phyloP scores from a whole-genome alignment of 1,284 basidiomycete genomes.

The Fomitopsis schrenkii region DNA sequence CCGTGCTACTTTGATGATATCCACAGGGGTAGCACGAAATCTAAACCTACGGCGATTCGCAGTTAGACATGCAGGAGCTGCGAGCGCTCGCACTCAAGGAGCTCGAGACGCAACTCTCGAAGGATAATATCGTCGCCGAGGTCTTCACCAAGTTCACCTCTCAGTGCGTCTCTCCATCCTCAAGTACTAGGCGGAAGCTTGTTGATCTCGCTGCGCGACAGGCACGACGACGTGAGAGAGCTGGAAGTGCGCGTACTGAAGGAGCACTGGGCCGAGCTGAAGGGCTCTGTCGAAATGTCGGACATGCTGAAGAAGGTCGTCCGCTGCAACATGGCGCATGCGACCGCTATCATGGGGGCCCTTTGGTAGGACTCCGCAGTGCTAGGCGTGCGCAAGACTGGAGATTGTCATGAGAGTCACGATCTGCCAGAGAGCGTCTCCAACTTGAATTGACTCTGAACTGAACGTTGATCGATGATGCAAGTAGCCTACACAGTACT shows the following conservation, averaged over 20 bases:
- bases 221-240: neutral
- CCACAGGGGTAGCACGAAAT: neutral
- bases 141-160: neutral
- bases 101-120: neutral
- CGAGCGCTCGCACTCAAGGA: neutral
- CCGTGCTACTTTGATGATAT: too few species aligned
- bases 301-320: neutral
- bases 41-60: neutral
- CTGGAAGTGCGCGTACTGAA: neutral
- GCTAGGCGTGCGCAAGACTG: too few species aligned
- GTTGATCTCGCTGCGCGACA: neutral
- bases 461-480: too few species aligned
- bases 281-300: neutral
- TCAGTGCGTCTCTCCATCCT: neutral
- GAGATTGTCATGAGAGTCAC: too few species aligned
- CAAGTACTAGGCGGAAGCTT: neutral
- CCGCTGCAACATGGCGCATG: too few species aligned
- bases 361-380: too few species aligned
- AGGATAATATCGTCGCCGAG: neutral
- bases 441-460: too few species aligned
- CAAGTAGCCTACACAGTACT: too few species aligned
- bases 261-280: neutral
- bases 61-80: neutral
- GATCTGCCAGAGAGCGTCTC: too few species aligned
- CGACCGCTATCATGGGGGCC: too few species aligned